Evolutionary conservation across 257 asterid species (phyloP).

Genomic region (Ballota nigra): DNA sequence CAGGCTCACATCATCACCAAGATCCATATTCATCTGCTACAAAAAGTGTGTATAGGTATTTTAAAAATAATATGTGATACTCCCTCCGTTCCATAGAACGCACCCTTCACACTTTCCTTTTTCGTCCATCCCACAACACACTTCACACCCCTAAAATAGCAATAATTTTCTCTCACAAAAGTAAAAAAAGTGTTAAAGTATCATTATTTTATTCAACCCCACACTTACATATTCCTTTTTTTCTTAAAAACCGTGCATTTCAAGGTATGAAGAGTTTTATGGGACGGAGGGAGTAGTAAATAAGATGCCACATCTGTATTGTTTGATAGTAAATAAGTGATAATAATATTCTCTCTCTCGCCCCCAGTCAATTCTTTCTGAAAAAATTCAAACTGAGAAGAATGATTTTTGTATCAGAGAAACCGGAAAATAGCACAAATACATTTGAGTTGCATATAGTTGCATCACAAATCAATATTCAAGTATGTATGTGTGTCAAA

Average conservation of each 20-base stretch:
- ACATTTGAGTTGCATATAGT: neutral
- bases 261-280: too few species aligned
- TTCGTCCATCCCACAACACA: too few species aligned
- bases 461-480: neutral
- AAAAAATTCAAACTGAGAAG: neutral
- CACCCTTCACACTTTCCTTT: too few species aligned
- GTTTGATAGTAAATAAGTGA: neutral
- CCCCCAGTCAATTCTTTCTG: neutral
- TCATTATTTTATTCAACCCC: too few species aligned
- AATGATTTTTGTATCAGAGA: neutral
- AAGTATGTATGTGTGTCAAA: neutral
- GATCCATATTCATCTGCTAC: slow-evolving; percentile 48
- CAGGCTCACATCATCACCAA: slow-evolving; percentile 72
- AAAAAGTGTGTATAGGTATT: neutral
- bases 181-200: too few species aligned
- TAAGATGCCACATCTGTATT: neutral
- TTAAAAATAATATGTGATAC: neutral
- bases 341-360: neutral
- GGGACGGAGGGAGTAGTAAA: too few species aligned
- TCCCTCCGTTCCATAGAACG: too few species aligned
- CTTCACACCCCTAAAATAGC: too few species aligned
- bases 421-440: neutral
- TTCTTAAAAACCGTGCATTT: too few species aligned
- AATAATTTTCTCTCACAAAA: too few species aligned
- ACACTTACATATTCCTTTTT: too few species aligned